Evolutionary conservation across 1,284 basidiomycete species (phyloP), one percentile per base, ranked within the genome.

Genomic region (Puccinia horiana): DNA sequence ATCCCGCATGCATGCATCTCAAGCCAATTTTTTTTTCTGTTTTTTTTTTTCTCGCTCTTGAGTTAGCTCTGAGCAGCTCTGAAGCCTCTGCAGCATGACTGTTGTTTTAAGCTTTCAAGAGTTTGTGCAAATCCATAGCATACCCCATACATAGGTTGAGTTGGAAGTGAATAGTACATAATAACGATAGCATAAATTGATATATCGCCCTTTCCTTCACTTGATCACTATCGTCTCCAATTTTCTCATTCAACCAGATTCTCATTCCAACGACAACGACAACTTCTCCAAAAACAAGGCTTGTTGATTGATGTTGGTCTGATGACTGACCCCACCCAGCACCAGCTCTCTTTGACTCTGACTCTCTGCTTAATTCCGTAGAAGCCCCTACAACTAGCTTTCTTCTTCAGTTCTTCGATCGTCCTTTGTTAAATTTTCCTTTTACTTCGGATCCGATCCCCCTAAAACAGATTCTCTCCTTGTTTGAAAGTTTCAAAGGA

Each of bases 191-290:
- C 44, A 23, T 54, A 54, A 5, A 54, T 54, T 16, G 18, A 26
- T 61, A 61, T 61, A 14, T 61, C 8, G n/a, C 32, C n/a, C 26
- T 18, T 14, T 61, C 58, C 58, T 61, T 61, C 29, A 61, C 29
- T 61, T 61, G 58, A 61, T 61, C 58, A 61, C 58, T 61, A 61
- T 61, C n/a, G 29, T 58, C 56, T 58, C 29, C 56, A 54, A n/a
- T n/a, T 54, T 54, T 54, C 52, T 54, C 52, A 54, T 54, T 54
- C 52, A 54, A 18, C 52, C 52, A 54, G 52, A 54, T 54, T 54
- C 56, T 47, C 23, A 58, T 11, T 23, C 49, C 49, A 54, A 54
- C 23, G 5, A 54, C 23, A 54, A 54, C 52, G 23, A 54, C 52
- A 54, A 54, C 52, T 54, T n/a, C 5, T n/a, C 52, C 11, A 14